Base-by-base conservation (phyloP, 345 rosid species). In the Noccaea caerulescens region DNA sequence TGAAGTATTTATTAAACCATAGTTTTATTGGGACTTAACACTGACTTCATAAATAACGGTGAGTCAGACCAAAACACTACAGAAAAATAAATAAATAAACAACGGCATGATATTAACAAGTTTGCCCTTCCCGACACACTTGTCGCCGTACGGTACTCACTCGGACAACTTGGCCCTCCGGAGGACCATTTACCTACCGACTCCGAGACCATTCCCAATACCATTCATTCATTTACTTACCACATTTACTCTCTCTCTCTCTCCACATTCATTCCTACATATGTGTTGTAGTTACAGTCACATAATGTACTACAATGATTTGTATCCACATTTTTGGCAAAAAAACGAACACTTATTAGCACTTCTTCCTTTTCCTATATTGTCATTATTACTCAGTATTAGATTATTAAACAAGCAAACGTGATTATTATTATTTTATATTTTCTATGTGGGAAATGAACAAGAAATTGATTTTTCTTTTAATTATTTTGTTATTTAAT, bases 171-270 rank as follows among this genome's bases (percentile, higher is more conserved):
- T 59, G 67, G 39, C 56, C 6, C 47, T 14, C 10, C 72, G 54
- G 72, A 33, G 72, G 72, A 51, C 68, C 78, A 74, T 59, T 59
- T 13, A 66, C 72, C 56, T 58, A 51, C 78, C 76, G 65, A 72
- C 76, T 55, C 71, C 46, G 33, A 73, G 37, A 66, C 77, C 11
- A 47, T 63, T 63, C 50, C 18, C 51, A 51, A 37, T 54, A 25
- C 63, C 77, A 10, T 13, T 27, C 30, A 10, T 27, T 37, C 58
- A 58, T 30, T 42, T 42, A 56, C 9, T 56, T 3, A 27, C 30
- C 30, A 53, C 53, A 18, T 33, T 32, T 39, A 36, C 32, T 7
- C 23, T 32, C 38, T 27, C 14, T 51, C 38, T 38, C 38, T 13
- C 61, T 27, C 56, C 30, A 27, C 30, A 27, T 27, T 27, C 30